These are phyloP conservation scores for Phytophthora litchii DNA, from an alignment of 352 stramenopile species.

Conservation along the genomic window DNA sequence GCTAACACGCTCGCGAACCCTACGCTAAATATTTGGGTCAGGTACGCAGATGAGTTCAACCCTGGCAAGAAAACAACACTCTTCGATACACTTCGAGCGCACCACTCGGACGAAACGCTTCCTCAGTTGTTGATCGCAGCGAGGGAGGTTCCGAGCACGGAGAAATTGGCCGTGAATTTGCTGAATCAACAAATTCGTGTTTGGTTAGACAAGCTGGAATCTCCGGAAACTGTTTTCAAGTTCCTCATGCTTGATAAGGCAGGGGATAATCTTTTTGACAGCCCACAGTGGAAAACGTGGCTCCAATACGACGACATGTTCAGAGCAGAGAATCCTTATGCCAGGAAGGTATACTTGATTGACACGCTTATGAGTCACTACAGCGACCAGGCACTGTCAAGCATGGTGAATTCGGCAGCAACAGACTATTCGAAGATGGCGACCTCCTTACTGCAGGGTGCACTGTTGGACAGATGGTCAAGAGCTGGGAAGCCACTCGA, in stretches of 20 bases:
- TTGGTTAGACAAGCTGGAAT: background rate
- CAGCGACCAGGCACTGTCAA: background rate
- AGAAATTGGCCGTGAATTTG: background rate
- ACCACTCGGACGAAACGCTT: background rate
- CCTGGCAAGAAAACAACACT: constrained; percentile 2
- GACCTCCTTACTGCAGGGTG: too few species aligned
- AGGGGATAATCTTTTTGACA: constrained; percentile 4
- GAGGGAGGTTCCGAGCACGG: background rate
- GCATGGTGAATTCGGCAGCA: constrained; percentile 1
- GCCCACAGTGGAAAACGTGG: constrained; percentile 5
- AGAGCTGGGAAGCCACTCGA: too few species aligned
- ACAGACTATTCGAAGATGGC: too few species aligned
- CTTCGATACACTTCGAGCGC: background rate
- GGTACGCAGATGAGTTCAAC: constrained; percentile 12
- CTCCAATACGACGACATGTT: background rate
- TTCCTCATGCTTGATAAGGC: constrained; percentile 5
- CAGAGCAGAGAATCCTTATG: too few species aligned
- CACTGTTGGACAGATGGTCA: too few species aligned
- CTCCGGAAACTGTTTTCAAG: constrained; percentile 15
- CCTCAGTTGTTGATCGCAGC: constrained; percentile 4
- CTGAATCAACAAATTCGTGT: background rate
- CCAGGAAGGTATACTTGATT: background rate
- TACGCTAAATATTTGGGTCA: constrained; percentile 9
- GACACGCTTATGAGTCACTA: constrained; percentile 6
- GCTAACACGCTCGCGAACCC: constrained; percentile 3